Evolutionary conservation across 306 rosid species (phyloP), one percentile per base, ranked within the genome.

Genomic region (Alnus rubra): DNA sequence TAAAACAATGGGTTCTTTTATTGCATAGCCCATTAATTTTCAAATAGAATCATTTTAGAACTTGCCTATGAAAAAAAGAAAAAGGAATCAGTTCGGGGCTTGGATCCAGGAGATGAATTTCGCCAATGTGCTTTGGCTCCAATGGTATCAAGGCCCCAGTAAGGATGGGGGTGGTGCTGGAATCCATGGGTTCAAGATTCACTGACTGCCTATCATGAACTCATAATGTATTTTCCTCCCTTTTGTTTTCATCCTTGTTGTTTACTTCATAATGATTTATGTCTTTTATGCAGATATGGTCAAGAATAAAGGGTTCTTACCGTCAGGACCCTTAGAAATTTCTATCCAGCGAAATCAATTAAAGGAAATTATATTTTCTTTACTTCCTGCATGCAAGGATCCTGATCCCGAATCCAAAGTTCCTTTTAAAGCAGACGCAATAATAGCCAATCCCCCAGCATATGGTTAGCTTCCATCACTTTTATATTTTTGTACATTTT

Each of bases 361-460:
- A 14, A 95, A 82, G 87, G 85, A 83, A 16, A 95, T 95, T 47
- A 82, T 95, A 71, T 51, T 73, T 80, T 86, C 98, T 69, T 82
- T 95, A 83, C 90, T 89, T 82, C 92, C 96, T 81, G 98, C 98
- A 47, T 95, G 98, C 94, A 33, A 59, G 80, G 84, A 87, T 23
- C 80, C 73, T 44, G 96, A 95, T 81, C 98, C 91, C 16, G 92
- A 86, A 16, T 81, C 92, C 70, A 79, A 83, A 9, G 58, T 86
- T 83, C 83, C 80, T n/a, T 95, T 95, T 84, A 76, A 69, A 67
- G 97, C 89, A 28, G 92, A 92, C 30, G 98, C 98, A 1, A 91
- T 95, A 85, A 92, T 95, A 84, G 94, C 98, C 81, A 95, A 95
- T 65, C 98, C 98, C 55, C 98, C 98, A 42, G 92, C 97, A 80